These are phyloP conservation scores for Narthecium ossifragum DNA, from an alignment of 106 monocot genomes.

Conservation along the genomic window DNA sequence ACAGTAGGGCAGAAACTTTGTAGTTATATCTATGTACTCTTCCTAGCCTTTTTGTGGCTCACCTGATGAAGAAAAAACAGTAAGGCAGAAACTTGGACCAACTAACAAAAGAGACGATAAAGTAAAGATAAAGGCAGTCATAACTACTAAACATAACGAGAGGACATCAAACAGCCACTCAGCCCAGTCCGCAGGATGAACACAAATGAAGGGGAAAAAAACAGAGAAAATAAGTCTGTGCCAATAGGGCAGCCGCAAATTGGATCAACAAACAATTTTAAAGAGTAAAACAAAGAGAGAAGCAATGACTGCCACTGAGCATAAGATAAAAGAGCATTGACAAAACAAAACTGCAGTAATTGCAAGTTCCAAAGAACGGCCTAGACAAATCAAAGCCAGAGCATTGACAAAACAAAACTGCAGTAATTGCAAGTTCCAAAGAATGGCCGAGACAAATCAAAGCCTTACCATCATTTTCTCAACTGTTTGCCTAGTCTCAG, in stretches of 20 bases:
- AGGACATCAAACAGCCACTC: no score
- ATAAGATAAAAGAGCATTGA: not conserved
- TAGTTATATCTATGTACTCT: no score
- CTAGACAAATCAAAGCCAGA: not conserved
- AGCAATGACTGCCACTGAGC: not conserved
- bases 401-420: not conserved
- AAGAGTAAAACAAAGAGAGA: not conserved
- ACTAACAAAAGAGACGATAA: no score
- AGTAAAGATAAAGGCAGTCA: no score
- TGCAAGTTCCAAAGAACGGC: not conserved
- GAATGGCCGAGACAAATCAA: not conserved
- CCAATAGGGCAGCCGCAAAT: no score
- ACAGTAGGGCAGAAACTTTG: no score
- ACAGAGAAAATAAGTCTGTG: not conserved
- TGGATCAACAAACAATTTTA: no score
- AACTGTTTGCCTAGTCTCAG: conserved; percentile 83
- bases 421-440: not conserved
- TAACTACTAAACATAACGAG: no score
- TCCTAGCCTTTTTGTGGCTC: no score
- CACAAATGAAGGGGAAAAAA: no score
- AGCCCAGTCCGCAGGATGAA: no score
- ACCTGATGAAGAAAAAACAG: not conserved
- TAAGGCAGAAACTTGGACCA: no score
- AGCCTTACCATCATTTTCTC: conserved; percentile 93
- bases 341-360: not conserved